Evolutionary conservation across 2,329 filamentous ascomycete genomes (phyloP).

Genomic region (Amphichorda felina): DNA sequence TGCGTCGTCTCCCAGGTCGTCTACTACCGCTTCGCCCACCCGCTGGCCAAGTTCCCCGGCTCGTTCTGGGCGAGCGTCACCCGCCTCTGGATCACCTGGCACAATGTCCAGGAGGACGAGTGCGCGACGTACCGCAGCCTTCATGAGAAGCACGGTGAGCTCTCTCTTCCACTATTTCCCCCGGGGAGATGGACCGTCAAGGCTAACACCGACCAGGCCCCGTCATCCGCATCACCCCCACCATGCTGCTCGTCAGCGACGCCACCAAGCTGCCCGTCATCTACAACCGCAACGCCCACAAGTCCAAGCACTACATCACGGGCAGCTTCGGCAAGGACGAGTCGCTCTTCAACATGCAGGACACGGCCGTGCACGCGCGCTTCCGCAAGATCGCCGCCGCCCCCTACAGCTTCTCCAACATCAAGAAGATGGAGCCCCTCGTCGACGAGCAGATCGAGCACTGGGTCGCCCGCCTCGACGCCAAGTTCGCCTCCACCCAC

Average conservation of each 20-base stretch:
- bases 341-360: constrained; percentile 45
- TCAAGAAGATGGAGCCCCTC: constrained; percentile 46
- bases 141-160: constrained; percentile 28
- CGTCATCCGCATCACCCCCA: constrained; percentile 39
- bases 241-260: constrained; percentile 38
- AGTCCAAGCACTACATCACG: constrained; percentile 46
- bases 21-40: constrained; percentile 38
- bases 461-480: constrained; percentile 37
- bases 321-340: constrained; percentile 44
- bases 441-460: constrained; percentile 35
- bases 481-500: constrained; percentile 29
- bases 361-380: constrained; percentile 34
- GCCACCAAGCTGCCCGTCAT: constrained; percentile 41
- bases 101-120: constrained; percentile 35
- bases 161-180: not conserved
- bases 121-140: constrained; percentile 25
- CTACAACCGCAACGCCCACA: constrained; percentile 42
- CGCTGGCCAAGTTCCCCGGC: constrained; percentile 37
- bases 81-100: constrained; percentile 39
- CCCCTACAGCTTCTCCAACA: constrained; percentile 42
- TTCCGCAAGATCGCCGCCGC: constrained; percentile 42
- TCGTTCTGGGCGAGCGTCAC: constrained; percentile 42
- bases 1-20: constrained; percentile 23
- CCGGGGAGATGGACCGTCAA: not conserved
- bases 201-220: too few relatives aligned